phyloP scores from a whole-genome alignment of 768 basidiomycete species.

The Trametes maxima region DNA sequence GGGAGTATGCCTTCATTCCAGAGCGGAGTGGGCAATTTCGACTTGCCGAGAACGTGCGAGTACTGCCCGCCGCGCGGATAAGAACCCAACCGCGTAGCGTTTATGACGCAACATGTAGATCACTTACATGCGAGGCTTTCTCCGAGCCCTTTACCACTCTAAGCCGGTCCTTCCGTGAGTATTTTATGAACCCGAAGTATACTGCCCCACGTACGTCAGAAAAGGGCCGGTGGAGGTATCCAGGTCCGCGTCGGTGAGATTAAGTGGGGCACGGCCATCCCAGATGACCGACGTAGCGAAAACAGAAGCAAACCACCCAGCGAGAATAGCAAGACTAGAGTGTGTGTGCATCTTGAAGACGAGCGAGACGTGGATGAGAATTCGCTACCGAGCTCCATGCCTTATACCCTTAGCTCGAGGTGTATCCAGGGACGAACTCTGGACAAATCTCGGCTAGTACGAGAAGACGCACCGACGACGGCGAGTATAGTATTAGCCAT shows the following conservation, averaged over 20 bases:
- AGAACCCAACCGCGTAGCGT: not conserved
- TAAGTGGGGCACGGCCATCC: constrained; percentile 55
- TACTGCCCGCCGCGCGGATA: constrained; percentile 49
- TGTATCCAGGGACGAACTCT: no score
- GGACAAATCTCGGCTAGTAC: no score
- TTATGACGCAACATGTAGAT: not conserved
- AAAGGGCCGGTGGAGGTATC: constrained; percentile 53
- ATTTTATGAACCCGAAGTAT: not conserved
- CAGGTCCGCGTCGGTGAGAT: constrained; percentile 45
- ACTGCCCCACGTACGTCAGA: constrained; percentile 47
- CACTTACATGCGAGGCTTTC: constrained; percentile 52
- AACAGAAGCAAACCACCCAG: constrained; percentile 1
- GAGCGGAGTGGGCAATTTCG: constrained; percentile 48
- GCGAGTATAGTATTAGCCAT: no score
- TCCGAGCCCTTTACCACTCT: constrained; percentile 60
- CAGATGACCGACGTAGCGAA: constrained; percentile 43
- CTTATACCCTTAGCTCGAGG: not conserved
- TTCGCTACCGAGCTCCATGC: not conserved
- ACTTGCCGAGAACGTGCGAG: constrained; percentile 42
- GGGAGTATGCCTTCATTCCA: constrained; percentile 42
- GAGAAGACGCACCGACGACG: no score
- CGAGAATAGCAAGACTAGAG: not conserved
- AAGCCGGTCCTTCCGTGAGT: not conserved
- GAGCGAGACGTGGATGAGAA: not conserved
- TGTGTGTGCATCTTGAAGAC: not conserved